Evolutionary conservation across 768 basidiomycete genomes (phyloP), one percentile per base, ranked within the genome.

Genomic region (Suillus alpinus): DNA sequence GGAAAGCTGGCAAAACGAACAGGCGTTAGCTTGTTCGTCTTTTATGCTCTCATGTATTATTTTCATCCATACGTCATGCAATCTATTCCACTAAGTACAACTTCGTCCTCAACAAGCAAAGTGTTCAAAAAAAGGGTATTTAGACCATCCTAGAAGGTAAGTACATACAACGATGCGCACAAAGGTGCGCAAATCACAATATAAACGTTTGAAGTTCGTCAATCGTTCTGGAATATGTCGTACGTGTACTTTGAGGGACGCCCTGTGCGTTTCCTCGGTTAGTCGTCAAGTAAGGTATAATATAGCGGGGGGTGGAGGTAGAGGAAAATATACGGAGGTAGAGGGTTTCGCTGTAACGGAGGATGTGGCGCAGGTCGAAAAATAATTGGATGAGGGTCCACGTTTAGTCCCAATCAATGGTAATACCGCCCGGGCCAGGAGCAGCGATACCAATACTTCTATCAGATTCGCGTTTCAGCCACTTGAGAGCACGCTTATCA

Each of bases 401-500:
- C 29, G 59, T 18, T 63, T 67, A 92, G 69, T 87, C 85, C 91
- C 91, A 94, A 62, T 94, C 91, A 64, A 94, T 89, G 57, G 82
- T 76, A 62, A 93, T 76, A 58, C 91, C 90, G 34, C 84, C 89
- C 13, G 88, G 86, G 29, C 82, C 83, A 26, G 85, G 71, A 39
- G 65, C 75, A 43, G 87, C 86, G 46, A 93, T 75, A 44, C 91
- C 92, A 61, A 93, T 89, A 32, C 86, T 84, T 49, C 89, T 84
- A 53, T 91, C 85, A 37, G 85, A 83, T 72, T 93, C 89, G 55
- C 89, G 81, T 69, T 85, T 85, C 44, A 95, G 81, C 88, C 89
- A 95, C 67, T 86, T 89, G 67, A 87, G 67, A 16, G 92, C 92
- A 34, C 91, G 85, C 74, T 88, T 89, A 73, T 94, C 92, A 40